Conservation (phyloP, 1,139 yeast genomes). For the Saccharomyces hybrid region DNA sequence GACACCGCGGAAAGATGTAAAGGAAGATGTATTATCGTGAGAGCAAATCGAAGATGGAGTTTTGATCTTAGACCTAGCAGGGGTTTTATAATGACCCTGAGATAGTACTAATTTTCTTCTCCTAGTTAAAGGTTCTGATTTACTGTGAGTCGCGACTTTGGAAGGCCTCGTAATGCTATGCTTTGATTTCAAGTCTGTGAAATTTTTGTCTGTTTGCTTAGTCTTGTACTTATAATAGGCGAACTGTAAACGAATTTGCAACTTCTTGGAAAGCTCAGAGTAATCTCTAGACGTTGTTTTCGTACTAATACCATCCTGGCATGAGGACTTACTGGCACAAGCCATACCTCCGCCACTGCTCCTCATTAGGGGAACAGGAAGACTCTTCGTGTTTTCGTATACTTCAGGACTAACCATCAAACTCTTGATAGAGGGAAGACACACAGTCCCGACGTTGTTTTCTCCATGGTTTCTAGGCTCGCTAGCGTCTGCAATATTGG, state of each 20-base stretch:
- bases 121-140: slow-evolving; percentile 4
- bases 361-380: not conserved
- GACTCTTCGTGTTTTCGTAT: not conserved
- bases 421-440: slow-evolving; percentile 2
- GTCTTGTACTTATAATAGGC: slow-evolving; percentile 72
- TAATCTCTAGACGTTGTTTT: slow-evolving; percentile 4
- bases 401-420: not conserved
- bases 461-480: not conserved
- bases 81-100: slow-evolving; percentile 25
- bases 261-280: slow-evolving; percentile 46
- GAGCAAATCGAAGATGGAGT: slow-evolving; percentile 1
- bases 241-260: slow-evolving; percentile 63
- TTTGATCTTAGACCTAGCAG: slow-evolving; percentile 11
- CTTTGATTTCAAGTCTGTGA: slow-evolving; percentile 16
- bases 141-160: not conserved
- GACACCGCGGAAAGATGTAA: not conserved
- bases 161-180: not conserved
- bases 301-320: not conserved
- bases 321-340: not conserved
- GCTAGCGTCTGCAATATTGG: not conserved
- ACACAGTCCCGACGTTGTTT: not conserved
- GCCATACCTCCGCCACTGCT: not conserved
- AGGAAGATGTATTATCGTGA: not conserved
- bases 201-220: slow-evolving; percentile 38
- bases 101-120: slow-evolving; percentile 25